phyloP scores from a whole-genome alignment of 202 grass and related monocot species.

The Schoenoplectus triqueter region DNA sequence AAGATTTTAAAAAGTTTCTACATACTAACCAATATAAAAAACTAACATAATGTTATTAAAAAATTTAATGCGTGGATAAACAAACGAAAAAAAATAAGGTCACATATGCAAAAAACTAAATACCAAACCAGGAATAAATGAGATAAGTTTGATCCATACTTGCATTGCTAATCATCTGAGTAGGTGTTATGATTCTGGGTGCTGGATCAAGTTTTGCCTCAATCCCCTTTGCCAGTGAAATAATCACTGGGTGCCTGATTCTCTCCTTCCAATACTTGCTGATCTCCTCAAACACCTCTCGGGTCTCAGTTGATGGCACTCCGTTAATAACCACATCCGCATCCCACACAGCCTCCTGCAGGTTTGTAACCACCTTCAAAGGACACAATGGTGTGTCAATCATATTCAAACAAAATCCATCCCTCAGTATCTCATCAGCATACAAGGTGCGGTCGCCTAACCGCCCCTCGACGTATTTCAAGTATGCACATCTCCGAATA shows the following conservation, averaged over 20 bases:
- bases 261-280: slow-evolving; percentile 94
- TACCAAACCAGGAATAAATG: neutral
- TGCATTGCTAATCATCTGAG: slow-evolving; percentile 92
- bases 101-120: neutral
- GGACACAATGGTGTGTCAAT: slow-evolving; percentile 92
- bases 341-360: slow-evolving; percentile 98
- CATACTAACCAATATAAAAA: neutral
- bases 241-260: slow-evolving; percentile 63
- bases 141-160: slow-evolving; percentile 52
- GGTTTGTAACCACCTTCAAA: slow-evolving; percentile 96
- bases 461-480: slow-evolving; percentile 92
- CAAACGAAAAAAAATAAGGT: neutral
- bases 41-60: neutral
- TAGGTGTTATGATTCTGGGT: slow-evolving; percentile 91
- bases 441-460: slow-evolving; percentile 83
- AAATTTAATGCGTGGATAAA: neutral
- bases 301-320: slow-evolving; percentile 82
- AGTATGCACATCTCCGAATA: slow-evolving; percentile 82
- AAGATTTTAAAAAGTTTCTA: neutral
- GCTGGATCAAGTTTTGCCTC: slow-evolving; percentile 80
- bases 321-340: slow-evolving; percentile 97
- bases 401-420: slow-evolving; percentile 98
- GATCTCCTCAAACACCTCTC: slow-evolving; percentile 88
- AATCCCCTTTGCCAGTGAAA: slow-evolving; percentile 96
- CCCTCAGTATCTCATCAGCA: slow-evolving; percentile 92